These are phyloP conservation scores for Phytophthora hibernalis DNA, from an alignment of 352 stramenopile species.

Conservation along the genomic window DNA sequence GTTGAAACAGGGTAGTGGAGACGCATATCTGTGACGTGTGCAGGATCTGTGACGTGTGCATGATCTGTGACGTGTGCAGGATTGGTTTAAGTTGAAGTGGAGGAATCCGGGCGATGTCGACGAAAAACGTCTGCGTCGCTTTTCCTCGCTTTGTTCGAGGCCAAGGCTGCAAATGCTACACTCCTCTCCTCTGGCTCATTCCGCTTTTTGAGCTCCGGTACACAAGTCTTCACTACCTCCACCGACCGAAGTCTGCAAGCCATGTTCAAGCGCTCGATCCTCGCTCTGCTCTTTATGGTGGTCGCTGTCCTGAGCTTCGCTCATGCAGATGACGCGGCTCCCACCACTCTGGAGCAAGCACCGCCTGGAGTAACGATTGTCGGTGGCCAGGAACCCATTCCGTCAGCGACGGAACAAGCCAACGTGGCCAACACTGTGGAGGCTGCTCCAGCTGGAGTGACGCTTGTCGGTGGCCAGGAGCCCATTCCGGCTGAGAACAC, in stretches of 20 bases:
- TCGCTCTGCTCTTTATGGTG: constrained; percentile 15
- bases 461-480: constrained; percentile 18
- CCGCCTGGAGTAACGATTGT: too few species aligned
- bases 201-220: constrained; percentile 3
- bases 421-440: too few species aligned
- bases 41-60: too few species aligned
- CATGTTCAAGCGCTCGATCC: constrained; percentile 28
- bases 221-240: constrained; percentile 1
- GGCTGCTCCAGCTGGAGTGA: constrained; percentile 18
- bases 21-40: constrained; percentile 14
- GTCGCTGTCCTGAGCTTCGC: constrained; percentile 13
- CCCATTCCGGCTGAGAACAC: constrained; percentile 5
- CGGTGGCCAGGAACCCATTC: too few species aligned
- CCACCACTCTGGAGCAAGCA: neutral
- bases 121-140: neutral
- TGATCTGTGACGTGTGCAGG: constrained; percentile 21
- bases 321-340: constrained; percentile 3
- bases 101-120: neutral
- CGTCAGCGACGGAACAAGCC: too few species aligned
- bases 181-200: neutral
- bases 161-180: neutral
- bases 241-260: neutral
- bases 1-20: neutral
- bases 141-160: neutral
- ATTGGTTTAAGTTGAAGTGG: constrained; percentile 17